These are phyloP conservation scores for Diversispora eburnea DNA, from an alignment of 192 early-diverging fungal species.

Conservation along the genomic window DNA sequence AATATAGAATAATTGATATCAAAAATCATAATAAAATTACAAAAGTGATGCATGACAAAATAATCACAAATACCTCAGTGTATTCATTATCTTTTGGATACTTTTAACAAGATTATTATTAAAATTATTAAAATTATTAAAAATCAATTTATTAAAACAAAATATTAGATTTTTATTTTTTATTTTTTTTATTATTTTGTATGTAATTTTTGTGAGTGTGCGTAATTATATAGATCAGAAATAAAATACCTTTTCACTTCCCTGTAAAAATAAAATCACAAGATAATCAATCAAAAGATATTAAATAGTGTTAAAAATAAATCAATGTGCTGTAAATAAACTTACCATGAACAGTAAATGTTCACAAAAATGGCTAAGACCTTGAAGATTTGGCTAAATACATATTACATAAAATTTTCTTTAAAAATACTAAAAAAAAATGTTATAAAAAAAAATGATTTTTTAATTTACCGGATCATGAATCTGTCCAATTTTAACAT, in stretches of 20 bases:
- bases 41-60: not conserved
- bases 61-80: constrained; percentile 32
- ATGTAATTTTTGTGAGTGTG: too few species aligned
- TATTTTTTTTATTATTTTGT: not conserved
- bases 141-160: not conserved
- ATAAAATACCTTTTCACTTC: constrained; percentile 2
- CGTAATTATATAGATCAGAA: not conserved
- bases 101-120: constrained; percentile 26
- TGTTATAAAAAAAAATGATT: not conserved
- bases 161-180: not conserved
- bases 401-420: not conserved
- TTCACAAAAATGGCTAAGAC: constrained; percentile 83
- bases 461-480: constrained; percentile 62
- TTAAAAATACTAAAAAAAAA: not conserved
- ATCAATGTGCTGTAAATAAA: constrained; percentile 21
- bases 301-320: not conserved
- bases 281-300: not conserved
- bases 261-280: not conserved
- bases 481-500: constrained; percentile 79
- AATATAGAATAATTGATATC: not conserved
- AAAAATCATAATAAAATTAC: not conserved
- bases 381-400: constrained; percentile 59
- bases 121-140: not conserved
- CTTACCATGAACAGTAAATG: constrained; percentile 71
- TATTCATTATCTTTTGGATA: constrained; percentile 86